These are phyloP conservation scores for Cadophora luteo-olivacea DNA, from an alignment of 2,329 filamentous ascomycete species.

Conservation along the genomic window DNA sequence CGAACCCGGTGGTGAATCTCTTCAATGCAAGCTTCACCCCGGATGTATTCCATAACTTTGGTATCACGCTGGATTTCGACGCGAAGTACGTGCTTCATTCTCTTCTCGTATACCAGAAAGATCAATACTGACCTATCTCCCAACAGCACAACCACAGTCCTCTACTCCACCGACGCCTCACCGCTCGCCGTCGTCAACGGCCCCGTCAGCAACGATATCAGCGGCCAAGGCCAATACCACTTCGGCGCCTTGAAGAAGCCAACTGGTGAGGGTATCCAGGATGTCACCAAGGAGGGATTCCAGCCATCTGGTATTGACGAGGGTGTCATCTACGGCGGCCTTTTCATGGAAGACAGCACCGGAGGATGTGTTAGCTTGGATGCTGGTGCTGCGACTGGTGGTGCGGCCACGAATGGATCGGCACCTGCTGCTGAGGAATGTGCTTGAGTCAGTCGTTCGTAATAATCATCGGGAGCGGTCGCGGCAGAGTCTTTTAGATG, in stretches of 20 bases:
- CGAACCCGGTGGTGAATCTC: constrained; percentile 55
- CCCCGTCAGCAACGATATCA: constrained; percentile 56
- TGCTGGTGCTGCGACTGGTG: constrained; percentile 2
- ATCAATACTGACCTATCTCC: too few species aligned
- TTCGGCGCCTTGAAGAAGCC: constrained; percentile 69
- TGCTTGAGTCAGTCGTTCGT: not conserved
- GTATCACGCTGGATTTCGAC: constrained; percentile 61
- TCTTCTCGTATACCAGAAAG: too few species aligned
- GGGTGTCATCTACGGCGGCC: constrained; percentile 58
- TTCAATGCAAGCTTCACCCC: constrained; percentile 58
- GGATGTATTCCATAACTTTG: constrained; percentile 67
- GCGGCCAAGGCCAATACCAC: constrained; percentile 66
- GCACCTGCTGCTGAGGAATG: not conserved
- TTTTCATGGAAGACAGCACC: constrained; percentile 59
- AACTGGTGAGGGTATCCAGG: constrained; percentile 48
- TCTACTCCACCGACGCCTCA: constrained; percentile 57
- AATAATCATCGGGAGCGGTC: too few species aligned
- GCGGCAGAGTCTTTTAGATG: too few species aligned
- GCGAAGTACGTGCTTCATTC: constrained; percentile 54
- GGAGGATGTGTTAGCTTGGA: constrained; percentile 46
- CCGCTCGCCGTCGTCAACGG: constrained; percentile 56
- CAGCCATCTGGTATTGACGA: constrained; percentile 58
- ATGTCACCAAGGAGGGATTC: constrained; percentile 55
- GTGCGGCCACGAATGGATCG: not conserved
- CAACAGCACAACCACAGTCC: constrained; percentile 59